Base-by-base conservation (phyloP, 2,329 filamentous ascomycete species). In the Akanthomyces lecanii region DNA sequence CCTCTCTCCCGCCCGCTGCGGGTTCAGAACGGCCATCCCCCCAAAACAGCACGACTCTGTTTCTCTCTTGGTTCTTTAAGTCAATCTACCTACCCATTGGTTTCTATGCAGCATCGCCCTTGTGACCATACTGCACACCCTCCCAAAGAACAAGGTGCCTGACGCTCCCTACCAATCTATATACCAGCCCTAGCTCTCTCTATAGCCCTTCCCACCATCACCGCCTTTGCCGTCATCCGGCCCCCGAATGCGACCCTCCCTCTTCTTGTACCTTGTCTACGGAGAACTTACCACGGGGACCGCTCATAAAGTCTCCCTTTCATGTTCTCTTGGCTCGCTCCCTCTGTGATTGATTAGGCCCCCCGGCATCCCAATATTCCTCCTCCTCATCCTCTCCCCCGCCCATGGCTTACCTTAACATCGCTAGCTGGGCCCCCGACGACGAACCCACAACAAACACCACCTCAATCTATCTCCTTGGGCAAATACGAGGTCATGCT, bases 181-280 rank as follows among this genome's bases (percentile, higher is more conserved):
- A 33, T 30, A 33, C 8, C 30, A 33, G 16, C 11, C 40, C 53
- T 14, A 12, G 18, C 23, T 28, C 36, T 28, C 16, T 28, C 30
- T 28, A 25, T 51, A 16, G 44, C 18, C 25, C 14, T 16, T 47
- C 14, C 23, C 40, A 23, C 28, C 48, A 47, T 61, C 58, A 61
- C 50, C 28, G 38, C 38, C 58, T 53, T 30, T 61, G 38, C 58
- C 58, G 58, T 61, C 58, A 61, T 53, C 58, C 58, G 58, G 58
- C 58, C 58, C 38, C 58, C 58, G 50, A 47, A 53, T 61, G 47
- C 48, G 10, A 61, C 58, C 48, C 57, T 52, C 47, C 57, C 38
- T 47, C 11, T 45, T 30, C 16, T 52, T 52, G 28, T 25, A 25
- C 51, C 33, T 38, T 38, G 18, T 53, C 21, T 21, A 53, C 51